Percentiles rank a stretch among this genome's conserved stretches.
phyloP scores from a whole-genome alignment of 2,329 filamentous ascomycete species.

The Fusarium sp. region DNA sequence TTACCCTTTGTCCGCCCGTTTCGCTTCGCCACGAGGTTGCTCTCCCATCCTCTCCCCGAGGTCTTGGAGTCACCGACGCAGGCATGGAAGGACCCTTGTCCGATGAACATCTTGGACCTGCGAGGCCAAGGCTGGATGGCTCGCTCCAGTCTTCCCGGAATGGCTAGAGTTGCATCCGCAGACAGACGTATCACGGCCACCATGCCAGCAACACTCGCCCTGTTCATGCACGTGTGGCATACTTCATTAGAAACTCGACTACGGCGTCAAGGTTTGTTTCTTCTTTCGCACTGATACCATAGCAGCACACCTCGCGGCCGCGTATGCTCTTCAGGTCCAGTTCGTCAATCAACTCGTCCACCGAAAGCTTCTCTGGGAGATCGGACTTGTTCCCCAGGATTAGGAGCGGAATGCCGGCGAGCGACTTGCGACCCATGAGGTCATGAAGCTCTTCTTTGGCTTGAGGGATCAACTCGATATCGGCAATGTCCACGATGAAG shows the following conservation, averaged over 20 bases:
- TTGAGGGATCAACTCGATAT: constrained; percentile 83
- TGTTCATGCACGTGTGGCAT: constrained; percentile 76
- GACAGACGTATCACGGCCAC: constrained; percentile 28
- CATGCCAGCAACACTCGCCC: constrained; percentile 21
- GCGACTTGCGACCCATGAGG: constrained; percentile 85
- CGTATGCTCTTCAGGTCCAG: constrained; percentile 91
- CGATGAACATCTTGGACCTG: constrained; percentile 4
- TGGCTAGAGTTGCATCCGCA: constrained; percentile 19
- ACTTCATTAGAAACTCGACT: constrained; percentile 95
- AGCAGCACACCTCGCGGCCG: constrained; percentile 96
- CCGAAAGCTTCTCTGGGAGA: constrained; percentile 88
- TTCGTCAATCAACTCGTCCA: constrained; percentile 95
- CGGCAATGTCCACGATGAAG: constrained; percentile 98
- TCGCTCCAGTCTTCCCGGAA: constrained; percentile 14
- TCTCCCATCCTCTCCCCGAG: constrained; percentile 29
- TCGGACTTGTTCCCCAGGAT: constrained; percentile 99
- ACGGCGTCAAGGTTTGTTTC: constrained; percentile 99
- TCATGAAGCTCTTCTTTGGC: constrained; percentile 94
- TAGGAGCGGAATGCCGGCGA: constrained; percentile 91
- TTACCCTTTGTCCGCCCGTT: constrained; percentile 43
- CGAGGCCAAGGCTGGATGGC: constrained; percentile 8
- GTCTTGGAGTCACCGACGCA: constrained; percentile 5
- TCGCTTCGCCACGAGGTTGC: constrained; percentile 33
- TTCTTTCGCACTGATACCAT: constrained; percentile 98
- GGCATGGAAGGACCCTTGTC: constrained; percentile 15